Evolutionary conservation across 1,139 yeast genomes (phyloP), one percentile per base, ranked within the genome.

Genomic region (Eremothecium sinecaudum): DNA sequence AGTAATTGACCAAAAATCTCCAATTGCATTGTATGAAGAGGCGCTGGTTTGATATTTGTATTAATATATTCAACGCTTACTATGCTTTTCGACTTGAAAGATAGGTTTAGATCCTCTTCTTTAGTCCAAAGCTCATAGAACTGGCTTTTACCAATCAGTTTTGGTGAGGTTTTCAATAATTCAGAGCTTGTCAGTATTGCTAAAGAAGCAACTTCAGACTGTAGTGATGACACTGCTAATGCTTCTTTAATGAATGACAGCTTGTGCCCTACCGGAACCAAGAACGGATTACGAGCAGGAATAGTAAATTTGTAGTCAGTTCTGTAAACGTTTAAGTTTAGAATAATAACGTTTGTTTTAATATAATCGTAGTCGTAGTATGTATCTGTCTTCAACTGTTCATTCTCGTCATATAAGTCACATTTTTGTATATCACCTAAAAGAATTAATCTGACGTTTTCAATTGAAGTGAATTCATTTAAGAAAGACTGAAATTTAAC

Each of bases 81-180:
- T 18, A 62, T 56, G 0, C 59, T 41, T 35, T 58, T 63, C 1
- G 58, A 50, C 10, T 47, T 35, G 26, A 48, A 48, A 1, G 46
- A 32, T n/a, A 45, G 41, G 16, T 34, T 34, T 5, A 50, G 51
- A 5, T 39, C 32, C 18, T 66, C 71, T 13, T 43, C 38, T 39
- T 66, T 64, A 4, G 58, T 50, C 86, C 84, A 79, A 21, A 73
- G 40, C 38, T 77, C 79, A 38, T 59, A 59, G 4, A 47, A 45
- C 0, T 45, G 34, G 27, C 52, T 53, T 28, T 46, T 43, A 12
- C 46, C 38, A 2, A 51, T 40, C 6, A 65, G 41, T n/a, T 41
- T 36, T 0, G 72, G 70, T 2, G 40, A 31, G 2, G 48, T 40
- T 2, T 43, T 33, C 2, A 46, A 28, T 33, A 53, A 40, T 0